A percentile compares a stretch with the other conserved stretches of the same genome.
Evolutionary conservation across 1,284 basidiomycete genomes (phyloP).

Genomic region (Marasmius fiardii): DNA sequence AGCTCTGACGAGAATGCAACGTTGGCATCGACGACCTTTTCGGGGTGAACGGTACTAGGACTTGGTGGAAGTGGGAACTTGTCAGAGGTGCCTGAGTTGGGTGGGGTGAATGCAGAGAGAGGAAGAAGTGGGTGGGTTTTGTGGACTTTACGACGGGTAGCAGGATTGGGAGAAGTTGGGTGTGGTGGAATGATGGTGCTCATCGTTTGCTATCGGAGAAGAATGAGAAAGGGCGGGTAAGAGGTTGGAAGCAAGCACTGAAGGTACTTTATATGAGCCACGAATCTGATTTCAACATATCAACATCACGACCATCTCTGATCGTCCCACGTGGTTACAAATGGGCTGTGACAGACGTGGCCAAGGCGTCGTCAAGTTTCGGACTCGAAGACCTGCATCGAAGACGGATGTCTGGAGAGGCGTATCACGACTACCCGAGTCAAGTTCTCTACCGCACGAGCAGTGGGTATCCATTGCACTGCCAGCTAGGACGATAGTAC

Average conservation of each 20-base stretch:
- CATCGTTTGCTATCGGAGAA: slow-evolving; percentile 17
- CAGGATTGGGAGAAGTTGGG: slow-evolving; percentile 38
- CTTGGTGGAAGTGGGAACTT: slow-evolving; percentile 66
- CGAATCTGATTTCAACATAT: not conserved
- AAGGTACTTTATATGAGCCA: too few species aligned
- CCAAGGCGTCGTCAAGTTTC: too few species aligned
- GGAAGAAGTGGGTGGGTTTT: slow-evolving; percentile 67
- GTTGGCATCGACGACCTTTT: slow-evolving; percentile 64
- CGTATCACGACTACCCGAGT: too few species aligned
- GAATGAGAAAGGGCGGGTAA: not conserved
- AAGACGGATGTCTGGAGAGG: too few species aligned
- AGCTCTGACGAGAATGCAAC: slow-evolving; percentile 42
- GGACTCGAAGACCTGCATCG: too few species aligned
- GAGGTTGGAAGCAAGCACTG: too few species aligned
- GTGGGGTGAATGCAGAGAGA: slow-evolving; percentile 66
- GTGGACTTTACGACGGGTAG: slow-evolving; percentile 53
- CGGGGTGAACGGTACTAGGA: slow-evolving; percentile 62
- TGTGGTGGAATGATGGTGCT: slow-evolving; percentile 25
- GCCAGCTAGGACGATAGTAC: too few species aligned
- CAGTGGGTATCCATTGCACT: too few species aligned
- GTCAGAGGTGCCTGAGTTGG: slow-evolving; percentile 62
- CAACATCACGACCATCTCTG: too few species aligned
- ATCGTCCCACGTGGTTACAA: not conserved
- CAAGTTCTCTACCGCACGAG: too few species aligned
- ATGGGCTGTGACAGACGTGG: too few species aligned